phyloP scores from a whole-genome alignment of 352 stramenopile species.

The Vaucheria bursata region DNA sequence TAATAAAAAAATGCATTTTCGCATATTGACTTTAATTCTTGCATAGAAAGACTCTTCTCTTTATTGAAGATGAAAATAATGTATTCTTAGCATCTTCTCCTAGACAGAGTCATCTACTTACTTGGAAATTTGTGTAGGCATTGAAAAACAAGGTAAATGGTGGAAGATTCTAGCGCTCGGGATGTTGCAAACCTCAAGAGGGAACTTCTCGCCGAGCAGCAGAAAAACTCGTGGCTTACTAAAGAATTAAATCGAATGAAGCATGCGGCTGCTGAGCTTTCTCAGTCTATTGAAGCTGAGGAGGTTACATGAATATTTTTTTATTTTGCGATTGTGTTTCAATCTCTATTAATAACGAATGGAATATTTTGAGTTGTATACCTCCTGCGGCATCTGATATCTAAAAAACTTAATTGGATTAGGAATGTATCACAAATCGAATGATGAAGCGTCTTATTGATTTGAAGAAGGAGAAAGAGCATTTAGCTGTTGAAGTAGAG shows the following conservation, averaged over 20 bases:
- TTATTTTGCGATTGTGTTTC: not conserved
- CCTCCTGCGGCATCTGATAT: not conserved
- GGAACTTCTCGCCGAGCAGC: not conserved
- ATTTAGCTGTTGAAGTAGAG: constrained; percentile 74
- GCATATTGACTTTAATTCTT: too few relatives aligned
- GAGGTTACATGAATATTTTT: too few relatives aligned
- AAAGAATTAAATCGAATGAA: not conserved
- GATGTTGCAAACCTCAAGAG: not conserved
- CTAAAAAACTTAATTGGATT: not conserved
- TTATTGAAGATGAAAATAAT: too few relatives aligned
- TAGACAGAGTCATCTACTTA: too few relatives aligned
- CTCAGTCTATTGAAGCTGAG: not conserved
- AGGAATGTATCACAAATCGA: constrained; percentile 16
- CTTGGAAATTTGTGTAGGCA: too few relatives aligned
- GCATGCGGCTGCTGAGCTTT: not conserved
- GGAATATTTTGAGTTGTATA: not conserved
- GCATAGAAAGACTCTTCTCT: too few relatives aligned
- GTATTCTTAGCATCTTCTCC: too few relatives aligned
- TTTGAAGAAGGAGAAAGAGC: constrained; percentile 65
- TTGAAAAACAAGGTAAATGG: too few relatives aligned
- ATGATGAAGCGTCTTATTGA: constrained; percentile 47
- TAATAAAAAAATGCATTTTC: too few relatives aligned
- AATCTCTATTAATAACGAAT: not conserved
- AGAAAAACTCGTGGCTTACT: not conserved
- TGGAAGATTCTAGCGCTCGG: not conserved